Percentiles rank a stretch among this genome's conserved stretches.
Evolutionary conservation across 208 protist species (phyloP).

Genomic region (Trypanosoma avium): DNA sequence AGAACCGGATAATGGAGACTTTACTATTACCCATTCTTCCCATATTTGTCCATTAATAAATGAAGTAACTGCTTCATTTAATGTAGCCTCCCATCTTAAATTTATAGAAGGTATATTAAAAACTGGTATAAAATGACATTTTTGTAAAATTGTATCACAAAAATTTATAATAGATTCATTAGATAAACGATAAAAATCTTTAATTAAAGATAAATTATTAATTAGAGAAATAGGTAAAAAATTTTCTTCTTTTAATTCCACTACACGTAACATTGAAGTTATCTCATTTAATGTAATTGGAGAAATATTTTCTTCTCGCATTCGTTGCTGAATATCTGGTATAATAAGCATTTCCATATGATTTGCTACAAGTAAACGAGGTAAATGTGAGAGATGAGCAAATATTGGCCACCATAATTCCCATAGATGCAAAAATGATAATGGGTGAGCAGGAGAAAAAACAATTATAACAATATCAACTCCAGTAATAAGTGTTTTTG

Average conservation of each 20-base stretch:
- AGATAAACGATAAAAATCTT: neutral
- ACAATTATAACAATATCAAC: conserved; percentile 11
- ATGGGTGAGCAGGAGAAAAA: conserved; percentile 16
- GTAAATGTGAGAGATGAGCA: conserved; percentile 9
- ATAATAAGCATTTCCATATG: conserved; percentile 11
- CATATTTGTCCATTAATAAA: neutral
- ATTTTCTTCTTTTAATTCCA: neutral
- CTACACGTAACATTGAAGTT: neutral
- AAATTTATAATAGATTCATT: neutral
- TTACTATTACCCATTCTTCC: conserved; percentile 1
- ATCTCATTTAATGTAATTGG: conserved; percentile 7
- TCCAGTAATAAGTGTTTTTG: conserved; percentile 13
- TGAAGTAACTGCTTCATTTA: neutral
- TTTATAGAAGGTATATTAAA: neutral
- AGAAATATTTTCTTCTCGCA: conserved; percentile 2
- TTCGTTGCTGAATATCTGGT: conserved; percentile 1
- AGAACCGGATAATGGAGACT: neutral
- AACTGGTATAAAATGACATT: neutral
- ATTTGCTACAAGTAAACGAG: conserved; percentile 6
- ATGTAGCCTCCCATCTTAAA: neutral
- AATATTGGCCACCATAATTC: conserved; percentile 26
- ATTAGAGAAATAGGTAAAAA: conserved; percentile 2
- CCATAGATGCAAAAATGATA: conserved; percentile 18
- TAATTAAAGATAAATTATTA: neutral
- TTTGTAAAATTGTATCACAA: neutral